Evolutionary conservation across 2,329 filamentous ascomycete species (phyloP), one percentile per base, ranked within the genome.

Genomic region (Cercospora canescens): DNA sequence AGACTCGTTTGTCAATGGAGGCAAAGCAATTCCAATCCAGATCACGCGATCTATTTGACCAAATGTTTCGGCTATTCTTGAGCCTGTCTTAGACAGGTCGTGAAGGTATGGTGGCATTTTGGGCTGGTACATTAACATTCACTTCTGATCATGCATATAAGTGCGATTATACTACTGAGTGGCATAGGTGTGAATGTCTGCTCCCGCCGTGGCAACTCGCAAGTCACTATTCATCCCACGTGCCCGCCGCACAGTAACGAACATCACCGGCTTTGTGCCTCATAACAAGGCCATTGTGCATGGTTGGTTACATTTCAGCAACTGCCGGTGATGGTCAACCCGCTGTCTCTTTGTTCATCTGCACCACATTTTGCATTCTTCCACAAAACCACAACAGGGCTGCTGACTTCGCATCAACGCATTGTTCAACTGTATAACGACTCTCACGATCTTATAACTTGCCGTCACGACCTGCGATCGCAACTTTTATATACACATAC

Each of bases 1-100:
- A 65, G 63, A 62, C 63, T 65, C 63, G 58, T 65, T 65, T 61
- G 58, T 56, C 57, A 62, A 57, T 65, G 63, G 62, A 64, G 62
- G 62, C 39, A 64, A 26, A 64, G 24, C 24, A 56, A 62, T 54
- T 50, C 50, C 58, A 26, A 39, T 11, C 24, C 57, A 48, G 28
- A 35, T 32, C 37, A 56, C 28, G 32, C 45, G 37, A 59, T 57
- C 32, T 63, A 41, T 63, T 67, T 59, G 48, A 35, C 48, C 32
- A 59, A 57, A 52, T 65, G 57, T 61, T 52, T 61, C 63, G 63
- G 50, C 63, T 61, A 45, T 62, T 34, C 48, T 57, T 57, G 63
- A 61, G 34, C 30, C 39, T 35, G 18, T 35, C 26, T 34, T 60
- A 3, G 39, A 50, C 32, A 18, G 24, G 39, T 48, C 2, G 56